Conservation (phyloP, 768 basidiomycete genomes). For the Phaeotremella fagi region DNA sequence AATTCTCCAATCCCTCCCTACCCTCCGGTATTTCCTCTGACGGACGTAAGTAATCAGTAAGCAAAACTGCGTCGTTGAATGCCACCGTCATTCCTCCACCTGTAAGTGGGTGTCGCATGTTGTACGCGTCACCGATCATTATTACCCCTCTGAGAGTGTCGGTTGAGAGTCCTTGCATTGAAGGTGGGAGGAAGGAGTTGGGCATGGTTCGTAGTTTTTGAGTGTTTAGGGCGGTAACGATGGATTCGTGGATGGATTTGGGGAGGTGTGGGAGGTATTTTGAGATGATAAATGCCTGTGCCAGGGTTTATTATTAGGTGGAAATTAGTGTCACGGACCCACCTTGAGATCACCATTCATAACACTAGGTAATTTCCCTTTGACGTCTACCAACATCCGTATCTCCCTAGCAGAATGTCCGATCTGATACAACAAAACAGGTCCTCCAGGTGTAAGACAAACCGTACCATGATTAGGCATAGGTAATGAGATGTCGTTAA, state of each 20-base stretch:
- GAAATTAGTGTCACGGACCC: constrained; percentile 21
- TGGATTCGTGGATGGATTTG: constrained; percentile 59
- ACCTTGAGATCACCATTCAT: constrained; percentile 63
- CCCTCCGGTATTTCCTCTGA: constrained; percentile 31
- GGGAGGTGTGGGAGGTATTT: constrained; percentile 81
- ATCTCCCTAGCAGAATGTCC: constrained; percentile 67
- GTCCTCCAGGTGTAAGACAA: constrained; percentile 74
- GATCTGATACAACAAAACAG: constrained; percentile 90
- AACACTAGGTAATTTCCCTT: constrained; percentile 66
- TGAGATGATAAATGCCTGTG: constrained; percentile 64
- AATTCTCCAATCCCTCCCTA: constrained; percentile 47
- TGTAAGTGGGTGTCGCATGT: constrained; percentile 97
- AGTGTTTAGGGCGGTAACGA: constrained; percentile 65
- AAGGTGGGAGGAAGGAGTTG: constrained; percentile 83
- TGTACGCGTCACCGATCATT: constrained; percentile 92
- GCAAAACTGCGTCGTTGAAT: constrained; percentile 72
- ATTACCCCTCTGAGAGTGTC: constrained; percentile 55
- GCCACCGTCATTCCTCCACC: constrained; percentile 99
- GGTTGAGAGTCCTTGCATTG: constrained; percentile 55
- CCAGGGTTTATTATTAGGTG: neutral
- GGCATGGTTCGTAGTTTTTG: constrained; percentile 88
- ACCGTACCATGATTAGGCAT: constrained; percentile 61
- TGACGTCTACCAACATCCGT: constrained; percentile 87
- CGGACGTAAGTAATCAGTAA: constrained; percentile 60
- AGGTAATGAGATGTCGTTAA: constrained; percentile 63